Evolutionary conservation across 2,329 filamentous ascomycete species (phyloP), one percentile per base, ranked within the genome.

Genomic region (Thielaviopsis populi): DNA sequence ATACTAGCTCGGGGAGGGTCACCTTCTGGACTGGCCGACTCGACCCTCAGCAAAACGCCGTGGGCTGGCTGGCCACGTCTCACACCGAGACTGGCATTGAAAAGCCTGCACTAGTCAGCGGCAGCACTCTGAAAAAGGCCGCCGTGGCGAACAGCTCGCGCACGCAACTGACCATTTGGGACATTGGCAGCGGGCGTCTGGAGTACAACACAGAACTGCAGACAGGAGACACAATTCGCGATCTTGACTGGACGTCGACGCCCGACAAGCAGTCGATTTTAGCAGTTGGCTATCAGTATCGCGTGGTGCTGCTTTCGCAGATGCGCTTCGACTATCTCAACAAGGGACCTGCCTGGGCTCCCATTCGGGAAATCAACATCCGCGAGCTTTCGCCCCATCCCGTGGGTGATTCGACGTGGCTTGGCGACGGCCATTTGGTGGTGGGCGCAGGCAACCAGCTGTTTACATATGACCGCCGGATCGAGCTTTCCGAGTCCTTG

Each of bases 211-310:
- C 92, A 69, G 80, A 83, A 37, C 94, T 91, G 68, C 81, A 86
- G 68, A 79, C 80, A 13, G 81, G 87, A 66, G 87, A 94, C 69
- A 81, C 80, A 5, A 90, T 96, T 48, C 84, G 87, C 67, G 91
- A 96, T 72, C 81, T 96, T 13, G 91, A 96, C 72, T 96, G 92
- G 92, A 92, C 91, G 0, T 92, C 89, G 2, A 96, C 91, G 0
- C 90, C 90, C 0, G 89, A 95, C 72, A 85, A 84, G 59, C 90
- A 96, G 70, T 92, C 89, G 0, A 91, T 96, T 63, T 78, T 96
- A 22, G 89, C 91, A 0, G 89, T 96, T n/a, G 91, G 91, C 0
- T 96, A 96, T 70, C 86, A 87, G n/a, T 88, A 91, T 68, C 84
- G 87, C 64, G 86, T 96, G 4, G 75, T 95, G 37, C 78, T 96